Evolutionary conservation across 495 filamentous ascomycete genomes (phyloP), one percentile per base, ranked within the genome.

Genomic region (Stereocaulon alpinum): DNA sequence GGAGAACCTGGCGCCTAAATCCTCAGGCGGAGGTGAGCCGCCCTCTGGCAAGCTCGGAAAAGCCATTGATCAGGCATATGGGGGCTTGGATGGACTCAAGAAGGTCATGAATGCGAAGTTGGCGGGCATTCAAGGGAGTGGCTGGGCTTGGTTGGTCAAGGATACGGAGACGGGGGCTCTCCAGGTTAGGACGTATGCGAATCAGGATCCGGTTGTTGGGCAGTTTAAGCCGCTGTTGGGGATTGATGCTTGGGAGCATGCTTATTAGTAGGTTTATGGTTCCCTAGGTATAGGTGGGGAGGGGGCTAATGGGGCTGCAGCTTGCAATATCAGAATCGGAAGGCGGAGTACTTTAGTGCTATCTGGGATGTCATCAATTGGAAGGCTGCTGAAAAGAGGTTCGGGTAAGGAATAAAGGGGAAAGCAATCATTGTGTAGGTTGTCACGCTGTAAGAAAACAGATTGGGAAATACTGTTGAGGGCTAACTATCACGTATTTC

Each of bases 291-390:
- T 20, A 27, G 27, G 12, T 15, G 29, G 12, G 11, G 14, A 40
- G 3, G 18, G 14, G 5, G 57, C 55, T 59, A 55, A 67, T 59
- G 34, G 49, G 1, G 24, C 53, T 73, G 59, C 66, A 87, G 84
- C 75, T 78, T 98, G 58, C 90, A 98, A 78, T 98, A 98, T 73
- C 81, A 96, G 80, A 98, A 97, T 77, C 86, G 92, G 70, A 98
- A 98, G 82, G 93, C 88, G 56, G 94, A 96, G 72, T 98, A 98
- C 77, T 96, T 98, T 73, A 82, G 82, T 59, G 90, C 90, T 59
- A 87, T 98, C 70, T 98, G 93, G 93, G 89, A 96, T 63, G 89
- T 98, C 50, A 80, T 98, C 66, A 97, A 97, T 78, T 98, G 93
- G 93, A 93, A 92, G 80, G 80, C 86, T 42, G 93, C 86, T 40